Evolutionary conservation across 1,139 yeast species (phyloP).

Genomic region (Geotrichum klebahnii): DNA sequence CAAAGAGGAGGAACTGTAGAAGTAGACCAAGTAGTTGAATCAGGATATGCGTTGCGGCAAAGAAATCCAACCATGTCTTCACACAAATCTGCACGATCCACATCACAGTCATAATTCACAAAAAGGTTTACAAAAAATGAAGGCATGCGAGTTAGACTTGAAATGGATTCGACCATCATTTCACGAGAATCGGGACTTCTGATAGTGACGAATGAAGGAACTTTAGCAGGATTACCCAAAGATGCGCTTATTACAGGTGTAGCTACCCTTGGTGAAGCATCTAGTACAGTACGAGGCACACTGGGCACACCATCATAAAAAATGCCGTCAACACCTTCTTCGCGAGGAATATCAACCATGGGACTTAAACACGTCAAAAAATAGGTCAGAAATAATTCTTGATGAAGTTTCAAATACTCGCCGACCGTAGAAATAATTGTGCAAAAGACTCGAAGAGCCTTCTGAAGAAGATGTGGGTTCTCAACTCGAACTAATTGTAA

Average conservation of each 20-base stretch:
- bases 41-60: constrained; percentile 74
- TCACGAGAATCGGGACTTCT: constrained; percentile 59
- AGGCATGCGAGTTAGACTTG: constrained; percentile 75
- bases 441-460: constrained; percentile 70
- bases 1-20: constrained; percentile 91
- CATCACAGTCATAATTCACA: constrained; percentile 85
- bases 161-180: constrained; percentile 74
- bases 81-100: constrained; percentile 80
- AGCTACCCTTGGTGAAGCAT: constrained; percentile 27
- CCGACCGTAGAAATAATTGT: constrained; percentile 46
- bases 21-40: constrained; percentile 69
- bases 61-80: constrained; percentile 63
- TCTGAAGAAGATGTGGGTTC: constrained; percentile 60
- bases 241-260: constrained; percentile 22
- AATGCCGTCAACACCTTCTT: constrained; percentile 40
- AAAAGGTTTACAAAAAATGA: constrained; percentile 71
- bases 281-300: constrained; percentile 36
- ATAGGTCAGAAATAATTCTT: constrained; percentile 42
- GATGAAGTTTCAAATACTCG: constrained; percentile 41
- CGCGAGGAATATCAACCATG: constrained; percentile 40
- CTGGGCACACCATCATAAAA: constrained; percentile 44
- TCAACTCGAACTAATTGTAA: constrained; percentile 75
- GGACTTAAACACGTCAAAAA: constrained; percentile 41
- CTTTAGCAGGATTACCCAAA: constrained; percentile 24
- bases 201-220: constrained; percentile 24